Conservation (phyloP, 441 rosid genomes). For the Pelargonium cotyledonis region DNA sequence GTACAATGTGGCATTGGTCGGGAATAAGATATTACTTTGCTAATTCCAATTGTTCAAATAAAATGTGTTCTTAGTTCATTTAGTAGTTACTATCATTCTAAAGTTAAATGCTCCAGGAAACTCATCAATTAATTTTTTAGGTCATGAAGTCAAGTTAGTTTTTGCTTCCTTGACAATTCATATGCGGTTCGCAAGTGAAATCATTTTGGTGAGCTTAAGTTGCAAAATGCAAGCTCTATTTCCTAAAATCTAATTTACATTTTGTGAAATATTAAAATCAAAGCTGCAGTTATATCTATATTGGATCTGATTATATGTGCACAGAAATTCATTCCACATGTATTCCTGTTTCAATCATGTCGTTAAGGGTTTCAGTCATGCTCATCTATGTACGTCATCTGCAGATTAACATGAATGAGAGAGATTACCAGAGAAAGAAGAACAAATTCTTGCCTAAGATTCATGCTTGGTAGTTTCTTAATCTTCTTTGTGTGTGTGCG, state of each 20-base stretch:
- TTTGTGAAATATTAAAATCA: not conserved
- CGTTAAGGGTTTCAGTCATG: slow-evolving; percentile 13
- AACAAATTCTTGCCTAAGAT: slow-evolving; percentile 96
- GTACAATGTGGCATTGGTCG: not conserved
- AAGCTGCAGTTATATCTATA: not conserved
- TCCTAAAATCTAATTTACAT: not conserved
- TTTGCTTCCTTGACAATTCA: too few species aligned
- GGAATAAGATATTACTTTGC: not conserved
- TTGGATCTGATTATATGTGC: not conserved
- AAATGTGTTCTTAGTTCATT: not conserved
- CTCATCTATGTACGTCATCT: slow-evolving; percentile 13
- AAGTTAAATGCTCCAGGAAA: too few species aligned
- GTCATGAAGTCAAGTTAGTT: too few species aligned
- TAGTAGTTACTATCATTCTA: too few species aligned
- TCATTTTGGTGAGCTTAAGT: not conserved
- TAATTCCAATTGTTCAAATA: not conserved
- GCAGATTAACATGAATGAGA: slow-evolving; percentile 96
- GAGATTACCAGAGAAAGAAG: slow-evolving; percentile 94
- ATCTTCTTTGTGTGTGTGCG: too few species aligned
- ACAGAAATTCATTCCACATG: not conserved
- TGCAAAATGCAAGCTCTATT: not conserved
- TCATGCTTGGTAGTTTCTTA: slow-evolving; percentile 68
- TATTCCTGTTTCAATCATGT: not conserved
- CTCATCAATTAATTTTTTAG: too few species aligned
- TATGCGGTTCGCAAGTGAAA: too few species aligned